Evolutionary conservation across 768 basidiomycete genomes (phyloP).

Genomic region (Pholiota conissans): DNA sequence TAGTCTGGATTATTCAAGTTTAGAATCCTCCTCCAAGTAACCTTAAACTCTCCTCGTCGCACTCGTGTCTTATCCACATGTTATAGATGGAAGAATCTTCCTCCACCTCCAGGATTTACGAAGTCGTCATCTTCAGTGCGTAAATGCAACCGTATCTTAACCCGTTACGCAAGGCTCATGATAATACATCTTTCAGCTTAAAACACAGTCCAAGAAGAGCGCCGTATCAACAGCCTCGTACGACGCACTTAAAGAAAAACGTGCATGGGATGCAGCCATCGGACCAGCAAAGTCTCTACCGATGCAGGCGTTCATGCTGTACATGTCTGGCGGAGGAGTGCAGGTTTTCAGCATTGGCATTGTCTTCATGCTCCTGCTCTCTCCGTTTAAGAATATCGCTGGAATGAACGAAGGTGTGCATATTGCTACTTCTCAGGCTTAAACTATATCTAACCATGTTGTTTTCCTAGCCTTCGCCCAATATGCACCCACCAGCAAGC

Average conservation of each 20-base stretch:
- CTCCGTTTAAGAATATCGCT: slow-evolving; percentile 82
- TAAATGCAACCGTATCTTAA: background rate
- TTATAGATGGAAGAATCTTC: slow-evolving; percentile 60
- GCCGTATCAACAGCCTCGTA: slow-evolving; percentile 48
- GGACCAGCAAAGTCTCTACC: slow-evolving; percentile 88
- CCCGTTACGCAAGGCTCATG: slow-evolving; percentile 13
- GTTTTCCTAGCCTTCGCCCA: slow-evolving; percentile 59
- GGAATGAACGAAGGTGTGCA: slow-evolving; percentile 75
- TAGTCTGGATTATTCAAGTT: slow-evolving; percentile 37
- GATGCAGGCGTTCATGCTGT: slow-evolving; percentile 98
- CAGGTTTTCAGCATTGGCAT: slow-evolving; percentile 98
- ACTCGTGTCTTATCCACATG: background rate
- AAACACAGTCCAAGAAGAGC: slow-evolving; percentile 32
- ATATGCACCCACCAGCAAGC: slow-evolving; percentile 67
- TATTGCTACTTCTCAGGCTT: background rate
- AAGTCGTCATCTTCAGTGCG: slow-evolving; percentile 39
- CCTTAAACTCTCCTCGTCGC: background rate
- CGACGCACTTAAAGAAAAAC: slow-evolving; percentile 68
- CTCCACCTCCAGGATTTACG: slow-evolving; percentile 70
- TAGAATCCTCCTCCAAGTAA: slow-evolving; percentile 41
- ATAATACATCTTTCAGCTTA: slow-evolving; percentile 36
- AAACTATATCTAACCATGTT: background rate
- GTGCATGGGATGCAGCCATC: slow-evolving; percentile 85
- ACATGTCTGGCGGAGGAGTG: slow-evolving; percentile 96
- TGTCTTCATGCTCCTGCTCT: slow-evolving; percentile 87